These are phyloP conservation scores for Hylodesmum podocarpum DNA, from an alignment of 306 rosid genomes.

Conservation along the genomic window DNA sequence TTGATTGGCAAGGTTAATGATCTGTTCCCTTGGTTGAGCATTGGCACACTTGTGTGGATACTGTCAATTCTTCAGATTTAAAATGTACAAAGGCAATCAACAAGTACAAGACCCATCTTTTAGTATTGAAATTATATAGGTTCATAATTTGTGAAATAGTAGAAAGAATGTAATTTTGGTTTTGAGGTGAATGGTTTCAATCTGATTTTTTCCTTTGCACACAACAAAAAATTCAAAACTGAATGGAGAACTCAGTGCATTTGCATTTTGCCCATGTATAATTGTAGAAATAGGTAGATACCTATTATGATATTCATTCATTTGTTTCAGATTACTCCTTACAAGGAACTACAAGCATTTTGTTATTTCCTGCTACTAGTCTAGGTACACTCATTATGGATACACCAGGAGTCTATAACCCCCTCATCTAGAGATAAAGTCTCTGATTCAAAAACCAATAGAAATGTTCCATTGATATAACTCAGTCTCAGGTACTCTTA, in stretches of 20 bases:
- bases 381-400: background rate
- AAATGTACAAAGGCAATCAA: no score
- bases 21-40: no score
- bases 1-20: no score
- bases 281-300: background rate
- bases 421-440: background rate
- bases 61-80: no score
- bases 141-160: no score
- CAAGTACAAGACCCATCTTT: no score
- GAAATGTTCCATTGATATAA: constrained; percentile 64
- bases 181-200: no score
- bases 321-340: background rate
- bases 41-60: no score
- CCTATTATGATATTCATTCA: background rate
- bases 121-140: no score
- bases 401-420: background rate
- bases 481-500: constrained; percentile 62
- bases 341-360: background rate
- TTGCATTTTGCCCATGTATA: background rate
- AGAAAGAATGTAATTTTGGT: no score
- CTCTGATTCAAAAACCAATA: constrained; percentile 27
- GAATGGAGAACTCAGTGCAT: background rate
- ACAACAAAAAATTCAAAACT: no score
- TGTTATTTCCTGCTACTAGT: background rate
- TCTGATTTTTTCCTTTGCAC: no score